Evolutionary conservation across 345 rosid species (phyloP).

Genomic region (Acer campestre): DNA sequence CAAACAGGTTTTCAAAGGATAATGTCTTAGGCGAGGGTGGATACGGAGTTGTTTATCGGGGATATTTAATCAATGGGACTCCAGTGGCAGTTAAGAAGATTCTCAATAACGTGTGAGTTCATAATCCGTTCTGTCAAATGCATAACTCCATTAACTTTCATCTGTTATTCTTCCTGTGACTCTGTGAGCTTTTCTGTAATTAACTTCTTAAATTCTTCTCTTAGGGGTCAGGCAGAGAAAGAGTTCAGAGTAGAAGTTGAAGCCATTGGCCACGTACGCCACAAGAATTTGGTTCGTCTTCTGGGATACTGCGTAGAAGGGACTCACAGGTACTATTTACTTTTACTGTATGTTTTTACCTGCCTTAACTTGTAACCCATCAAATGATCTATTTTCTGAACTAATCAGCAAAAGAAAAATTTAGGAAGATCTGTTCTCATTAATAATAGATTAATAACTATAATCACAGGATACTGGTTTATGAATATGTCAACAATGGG

Average conservation of each 20-base stretch:
- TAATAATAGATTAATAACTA: not conserved
- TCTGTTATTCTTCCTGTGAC: slow-evolving; percentile 1
- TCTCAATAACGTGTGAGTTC: slow-evolving; percentile 69
- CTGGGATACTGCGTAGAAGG: slow-evolving; percentile 85
- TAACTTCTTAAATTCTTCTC: slow-evolving; percentile 7
- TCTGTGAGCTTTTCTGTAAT: not conserved
- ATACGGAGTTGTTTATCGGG: slow-evolving; percentile 74
- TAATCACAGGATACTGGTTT: slow-evolving; percentile 63
- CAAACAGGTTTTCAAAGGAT: slow-evolving; percentile 72
- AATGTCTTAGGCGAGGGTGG: slow-evolving; percentile 84
- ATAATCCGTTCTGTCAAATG: not conserved
- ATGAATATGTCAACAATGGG: slow-evolving; percentile 80
- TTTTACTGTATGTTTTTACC: not conserved
- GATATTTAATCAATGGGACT: slow-evolving; percentile 67
- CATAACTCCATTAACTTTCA: not conserved
- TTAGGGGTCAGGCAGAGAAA: slow-evolving; percentile 90
- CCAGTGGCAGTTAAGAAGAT: slow-evolving; percentile 81
- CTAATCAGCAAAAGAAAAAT: not conserved
- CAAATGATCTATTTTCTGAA: not conserved
- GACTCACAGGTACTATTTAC: slow-evolving; percentile 54
- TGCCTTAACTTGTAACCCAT: slow-evolving; percentile 3
- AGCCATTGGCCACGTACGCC: slow-evolving; percentile 87
- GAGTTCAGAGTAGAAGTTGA: slow-evolving; percentile 82
- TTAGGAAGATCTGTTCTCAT: not conserved
- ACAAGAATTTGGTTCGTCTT: slow-evolving; percentile 84